phyloP scores from a whole-genome alignment of 2,329 filamentous ascomycete genomes.

The Orbilia blumenaviensis region DNA sequence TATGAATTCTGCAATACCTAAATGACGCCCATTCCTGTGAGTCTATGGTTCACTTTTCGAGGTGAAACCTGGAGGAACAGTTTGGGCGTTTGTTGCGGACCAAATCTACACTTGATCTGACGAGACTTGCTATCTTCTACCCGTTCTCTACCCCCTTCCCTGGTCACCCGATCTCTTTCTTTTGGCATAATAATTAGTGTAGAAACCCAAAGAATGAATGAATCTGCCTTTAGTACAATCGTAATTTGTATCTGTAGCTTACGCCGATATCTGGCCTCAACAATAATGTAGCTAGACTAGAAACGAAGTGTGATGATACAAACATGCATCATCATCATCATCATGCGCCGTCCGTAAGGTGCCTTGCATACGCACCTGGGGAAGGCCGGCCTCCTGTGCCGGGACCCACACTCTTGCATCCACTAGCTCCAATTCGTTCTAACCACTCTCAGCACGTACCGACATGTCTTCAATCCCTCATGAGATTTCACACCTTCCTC shows the following conservation, averaged over 20 bases:
- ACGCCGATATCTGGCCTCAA: too few species aligned
- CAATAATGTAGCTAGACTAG: background rate
- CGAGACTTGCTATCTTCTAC: slow-evolving; percentile 14
- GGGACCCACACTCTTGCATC: slow-evolving; percentile 9
- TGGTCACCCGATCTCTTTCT: background rate
- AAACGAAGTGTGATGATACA: background rate
- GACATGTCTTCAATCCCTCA: background rate
- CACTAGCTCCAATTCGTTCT: background rate
- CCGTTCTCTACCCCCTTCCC: background rate
- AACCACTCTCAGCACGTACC: too few species aligned
- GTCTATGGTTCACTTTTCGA: slow-evolving; percentile 37
- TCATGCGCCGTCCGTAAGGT: background rate
- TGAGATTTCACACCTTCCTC: too few species aligned
- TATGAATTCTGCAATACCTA: slow-evolving; percentile 55
- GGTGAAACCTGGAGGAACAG: slow-evolving; percentile 20
- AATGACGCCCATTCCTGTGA: slow-evolving; percentile 2
- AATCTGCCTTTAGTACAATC: background rate
- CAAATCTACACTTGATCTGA: slow-evolving; percentile 55
- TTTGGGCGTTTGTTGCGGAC: slow-evolving; percentile 39
- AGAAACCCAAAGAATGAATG: background rate
- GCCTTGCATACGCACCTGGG: background rate
- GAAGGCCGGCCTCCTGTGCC: background rate
- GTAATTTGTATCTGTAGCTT: background rate
- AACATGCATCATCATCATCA: too few species aligned
- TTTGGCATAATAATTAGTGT: background rate